Base-by-base conservation (phyloP, 305 asterid species). In the Euphrasia arctica region DNA sequence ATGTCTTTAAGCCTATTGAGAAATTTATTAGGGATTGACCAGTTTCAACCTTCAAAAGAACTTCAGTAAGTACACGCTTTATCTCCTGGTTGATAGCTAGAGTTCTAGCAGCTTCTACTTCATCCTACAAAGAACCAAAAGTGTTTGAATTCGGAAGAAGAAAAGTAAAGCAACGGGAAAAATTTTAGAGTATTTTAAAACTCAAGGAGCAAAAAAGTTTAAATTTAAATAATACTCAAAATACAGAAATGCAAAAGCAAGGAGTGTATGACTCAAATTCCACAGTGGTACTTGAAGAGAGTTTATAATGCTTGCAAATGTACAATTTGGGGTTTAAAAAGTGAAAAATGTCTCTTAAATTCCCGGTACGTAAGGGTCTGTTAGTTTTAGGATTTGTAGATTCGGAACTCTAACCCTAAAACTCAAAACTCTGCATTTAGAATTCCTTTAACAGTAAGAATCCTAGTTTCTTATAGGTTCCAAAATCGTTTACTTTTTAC, bases 71-170 rank as follows among this genome's bases (percentile, higher is more conserved):
- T 36, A 90, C 83, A 55, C 96, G 96, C 78, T 92, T 92, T 78
- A 92, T 92, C 78, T 92, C 98, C 78, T 84, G 83, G 81, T 89
- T 90, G 59, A 90, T 84, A 31, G 97, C 98, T 61, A 88, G 91
- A 73, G 82, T 79, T 81, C 88, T 85, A 67, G 95, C 91, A 69
- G 85, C 88, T 72, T 90, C 99, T 63, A 82, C 83, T 76, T 87
- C 96, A 75, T 86, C 96, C 97, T 93, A 74, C 74, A 89, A 55
- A 59, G 70, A 73, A 74, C 67, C 74, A 67, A 28, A 58, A 54
- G 60, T 45, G 62, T 58, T 34, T 29, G 18, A 62, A 65, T 22
- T 57, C 9, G 61, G 27, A 63, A 72, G 34, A 64, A 29, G 66
- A 62, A 54, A 28, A n/a, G 68, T 11, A 42, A 68, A 36, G 22